These are phyloP conservation scores for Gossypium gossypioides DNA, from an alignment of 441 rosid species.

Conservation along the genomic window DNA sequence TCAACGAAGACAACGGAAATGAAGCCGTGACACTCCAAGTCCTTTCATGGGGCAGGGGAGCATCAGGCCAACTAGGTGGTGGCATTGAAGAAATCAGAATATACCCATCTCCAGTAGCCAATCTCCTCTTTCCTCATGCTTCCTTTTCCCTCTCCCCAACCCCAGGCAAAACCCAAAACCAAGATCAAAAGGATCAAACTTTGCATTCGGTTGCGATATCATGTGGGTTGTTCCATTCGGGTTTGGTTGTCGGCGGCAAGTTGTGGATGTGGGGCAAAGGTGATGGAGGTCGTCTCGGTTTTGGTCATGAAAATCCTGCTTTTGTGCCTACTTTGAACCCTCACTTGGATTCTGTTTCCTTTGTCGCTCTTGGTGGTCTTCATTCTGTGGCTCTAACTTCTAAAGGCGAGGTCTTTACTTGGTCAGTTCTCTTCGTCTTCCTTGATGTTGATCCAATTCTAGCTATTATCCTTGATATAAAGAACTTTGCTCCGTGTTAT, in stretches of 20 bases:
- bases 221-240: conserved; percentile 78
- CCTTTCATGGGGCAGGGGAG: conserved; percentile 85
- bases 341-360: conserved; percentile 40
- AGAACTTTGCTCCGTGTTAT: neutral
- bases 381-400: conserved; percentile 75
- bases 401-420: conserved; percentile 61
- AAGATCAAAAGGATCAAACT: conserved; percentile 2
- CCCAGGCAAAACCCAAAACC: conserved; percentile 37
- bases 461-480: neutral
- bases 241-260: conserved; percentile 46
- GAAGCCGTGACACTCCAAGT: conserved; percentile 43
- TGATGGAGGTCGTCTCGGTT: conserved; percentile 79
- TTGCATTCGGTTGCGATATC: conserved; percentile 44
- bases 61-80: conserved; percentile 88
- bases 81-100: conserved; percentile 64
- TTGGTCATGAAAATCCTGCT: conserved; percentile 67
- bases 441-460: neutral
- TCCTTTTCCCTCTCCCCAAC: conserved; percentile 40
- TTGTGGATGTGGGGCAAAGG: conserved; percentile 92
- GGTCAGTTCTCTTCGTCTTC: conserved; percentile 34
- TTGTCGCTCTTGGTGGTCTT: conserved; percentile 65
- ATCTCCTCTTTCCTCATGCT: conserved; percentile 36
- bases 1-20: conserved; percentile 16
- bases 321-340: conserved; percentile 67
- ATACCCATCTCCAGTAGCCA: conserved; percentile 61